Evolutionary conservation across 1,284 basidiomycete genomes (phyloP).

Genomic region (Singerocomus rubriflavus): DNA sequence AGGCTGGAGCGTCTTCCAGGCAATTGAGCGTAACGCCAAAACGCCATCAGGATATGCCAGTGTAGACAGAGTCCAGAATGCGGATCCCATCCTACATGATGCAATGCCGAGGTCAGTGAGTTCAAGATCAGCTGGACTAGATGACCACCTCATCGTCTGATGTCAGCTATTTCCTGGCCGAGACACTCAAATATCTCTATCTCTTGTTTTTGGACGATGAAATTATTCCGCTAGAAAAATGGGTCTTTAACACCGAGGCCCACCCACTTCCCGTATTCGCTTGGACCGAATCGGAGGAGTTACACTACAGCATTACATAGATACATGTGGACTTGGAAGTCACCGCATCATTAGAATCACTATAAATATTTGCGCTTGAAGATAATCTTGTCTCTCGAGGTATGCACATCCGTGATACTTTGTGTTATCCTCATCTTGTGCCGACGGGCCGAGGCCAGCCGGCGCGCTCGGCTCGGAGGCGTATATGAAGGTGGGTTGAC

Average conservation of each 20-base stretch:
- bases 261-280: slow-evolving; percentile 75
- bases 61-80: slow-evolving; percentile 47
- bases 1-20: slow-evolving; percentile 74
- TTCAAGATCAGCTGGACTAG: not conserved
- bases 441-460: too few species aligned
- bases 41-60: slow-evolving; percentile 59
- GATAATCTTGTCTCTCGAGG: not conserved
- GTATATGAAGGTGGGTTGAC: too few species aligned
- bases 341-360: not conserved
- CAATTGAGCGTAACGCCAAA: slow-evolving; percentile 59
- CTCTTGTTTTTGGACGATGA: slow-evolving; percentile 59
- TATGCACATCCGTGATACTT: not conserved
- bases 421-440: not conserved
- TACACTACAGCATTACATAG: slow-evolving; percentile 37
- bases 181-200: slow-evolving; percentile 72
- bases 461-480: too few species aligned
- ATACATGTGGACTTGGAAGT: not conserved
- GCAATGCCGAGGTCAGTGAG: slow-evolving; percentile 64
- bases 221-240: slow-evolving; percentile 61
- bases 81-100: slow-evolving; percentile 40
- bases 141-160: not conserved
- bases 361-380: too few species aligned
- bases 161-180: slow-evolving; percentile 65
- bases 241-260: slow-evolving; percentile 87
- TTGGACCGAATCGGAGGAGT: slow-evolving; percentile 52